phyloP scores from a whole-genome alignment of 176 grass and related monocot species.

The Ananas comosus region DNA sequence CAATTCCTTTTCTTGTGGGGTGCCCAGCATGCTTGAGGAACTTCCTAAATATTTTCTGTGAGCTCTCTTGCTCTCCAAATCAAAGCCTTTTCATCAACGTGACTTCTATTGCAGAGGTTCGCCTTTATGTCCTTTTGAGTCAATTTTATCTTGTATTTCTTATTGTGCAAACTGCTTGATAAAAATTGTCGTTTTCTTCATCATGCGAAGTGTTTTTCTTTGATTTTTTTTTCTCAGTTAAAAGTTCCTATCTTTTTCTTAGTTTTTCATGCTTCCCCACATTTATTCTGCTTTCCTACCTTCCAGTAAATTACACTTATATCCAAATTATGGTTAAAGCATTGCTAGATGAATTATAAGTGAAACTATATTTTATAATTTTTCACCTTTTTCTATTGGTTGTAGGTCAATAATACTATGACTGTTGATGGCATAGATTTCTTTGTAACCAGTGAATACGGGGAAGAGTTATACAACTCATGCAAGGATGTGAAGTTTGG shows the following conservation, averaged over 20 bases:
- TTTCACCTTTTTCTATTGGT: conserved; percentile 16
- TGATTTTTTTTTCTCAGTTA: background rate
- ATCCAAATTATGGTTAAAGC: conserved; percentile 12
- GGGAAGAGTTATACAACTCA: conserved; percentile 72
- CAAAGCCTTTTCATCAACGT: conserved; percentile 98
- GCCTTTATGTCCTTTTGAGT: conserved; percentile 19
- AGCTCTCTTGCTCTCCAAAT: conserved; percentile 90
- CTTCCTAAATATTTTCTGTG: conserved; percentile 92
- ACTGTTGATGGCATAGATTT: conserved; percentile 76
- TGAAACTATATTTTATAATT: conserved; percentile 16
- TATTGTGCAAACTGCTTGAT: no score
- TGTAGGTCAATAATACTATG: conserved; percentile 63
- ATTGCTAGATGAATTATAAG: background rate
- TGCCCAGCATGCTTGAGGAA: conserved; percentile 98
- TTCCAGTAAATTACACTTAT: background rate
- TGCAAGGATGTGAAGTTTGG: conserved; percentile 99
- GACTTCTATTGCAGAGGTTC: conserved; percentile 72
- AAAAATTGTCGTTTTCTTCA: no score
- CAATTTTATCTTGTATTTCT: background rate
- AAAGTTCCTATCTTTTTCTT: background rate
- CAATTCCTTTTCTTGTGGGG: conserved; percentile 96
- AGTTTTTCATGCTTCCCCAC: background rate
- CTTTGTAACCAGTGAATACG: conserved; percentile 62
- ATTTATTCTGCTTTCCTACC: no score
- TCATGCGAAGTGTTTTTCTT: background rate